Percentiles rank a stretch among this genome's conserved stretches.
These are phyloP conservation scores for Colletotrichum musicola DNA, from an alignment of 2,329 filamentous ascomycete genomes.

Conservation along the genomic window DNA sequence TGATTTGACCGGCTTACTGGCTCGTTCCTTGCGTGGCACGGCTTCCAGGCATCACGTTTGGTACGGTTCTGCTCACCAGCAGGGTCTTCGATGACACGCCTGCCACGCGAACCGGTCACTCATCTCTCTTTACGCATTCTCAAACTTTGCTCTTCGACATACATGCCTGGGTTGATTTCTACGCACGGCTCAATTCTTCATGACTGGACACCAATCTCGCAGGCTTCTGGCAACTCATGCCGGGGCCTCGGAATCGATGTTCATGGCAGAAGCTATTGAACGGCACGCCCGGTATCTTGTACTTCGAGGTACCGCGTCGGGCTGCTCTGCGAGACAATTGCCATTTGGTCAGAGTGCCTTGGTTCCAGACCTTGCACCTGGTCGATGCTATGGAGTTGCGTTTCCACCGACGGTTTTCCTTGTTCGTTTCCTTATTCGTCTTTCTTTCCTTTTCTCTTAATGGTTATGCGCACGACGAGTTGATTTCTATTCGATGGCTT, in stretches of 20 bases:
- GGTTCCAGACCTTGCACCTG: slow-evolving; percentile 26
- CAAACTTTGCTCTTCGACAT: slow-evolving; percentile 58
- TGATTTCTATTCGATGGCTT: slow-evolving; percentile 37
- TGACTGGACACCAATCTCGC: slow-evolving; percentile 42
- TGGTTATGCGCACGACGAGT: slow-evolving; percentile 33
- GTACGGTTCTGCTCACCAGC: slow-evolving; percentile 38
- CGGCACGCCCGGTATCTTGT: slow-evolving; percentile 55
- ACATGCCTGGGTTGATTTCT: slow-evolving; percentile 44
- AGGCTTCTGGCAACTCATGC: not conserved
- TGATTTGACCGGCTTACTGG: slow-evolving; percentile 35
- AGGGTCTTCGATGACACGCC: slow-evolving; percentile 36
- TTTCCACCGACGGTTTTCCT: slow-evolving; percentile 42
- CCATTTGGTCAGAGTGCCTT: slow-evolving; percentile 19
- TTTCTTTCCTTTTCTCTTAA: slow-evolving; percentile 40
- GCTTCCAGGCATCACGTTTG: slow-evolving; percentile 37
- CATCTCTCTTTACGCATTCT: slow-evolving; percentile 50
- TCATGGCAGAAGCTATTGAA: slow-evolving; percentile 45
- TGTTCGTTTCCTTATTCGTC: slow-evolving; percentile 23
- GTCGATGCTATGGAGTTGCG: slow-evolving; percentile 56
- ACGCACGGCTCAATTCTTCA: slow-evolving; percentile 51
- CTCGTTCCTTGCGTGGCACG: slow-evolving; percentile 35
- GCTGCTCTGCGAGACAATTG: slow-evolving; percentile 37
- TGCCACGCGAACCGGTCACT: slow-evolving; percentile 54
- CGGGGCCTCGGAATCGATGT: slow-evolving; percentile 1
- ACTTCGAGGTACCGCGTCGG: slow-evolving; percentile 47